Percentiles rank a stretch among this genome's conserved stretches.
These are phyloP conservation scores for Chloromonas sp. DNA, from an alignment of 163 green algal genomes.

Conservation along the genomic window DNA sequence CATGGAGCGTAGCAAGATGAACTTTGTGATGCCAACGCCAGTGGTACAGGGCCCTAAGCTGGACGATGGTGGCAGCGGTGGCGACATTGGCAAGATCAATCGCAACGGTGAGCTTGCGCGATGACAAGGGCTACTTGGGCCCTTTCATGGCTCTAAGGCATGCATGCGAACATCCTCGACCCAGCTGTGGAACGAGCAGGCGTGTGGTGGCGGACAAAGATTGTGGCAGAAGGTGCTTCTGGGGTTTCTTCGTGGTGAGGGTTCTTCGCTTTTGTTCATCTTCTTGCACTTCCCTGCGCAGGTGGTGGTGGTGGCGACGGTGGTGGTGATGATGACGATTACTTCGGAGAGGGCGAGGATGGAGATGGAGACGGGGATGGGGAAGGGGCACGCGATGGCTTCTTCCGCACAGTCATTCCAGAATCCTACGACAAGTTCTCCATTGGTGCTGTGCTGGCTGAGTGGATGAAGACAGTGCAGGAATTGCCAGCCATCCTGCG, in stretches of 20 bases:
- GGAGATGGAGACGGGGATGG: conserved; percentile 75
- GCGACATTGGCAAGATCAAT: conserved; percentile 79
- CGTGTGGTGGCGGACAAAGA: too few species aligned
- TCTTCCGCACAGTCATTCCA: conserved; percentile 69
- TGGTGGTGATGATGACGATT: conserved; percentile 77
- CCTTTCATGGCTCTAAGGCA: too few species aligned
- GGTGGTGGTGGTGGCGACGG: conserved; percentile 47
- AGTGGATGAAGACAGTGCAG: conserved; percentile 89
- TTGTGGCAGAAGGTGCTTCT: too few species aligned
- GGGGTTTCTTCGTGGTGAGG: too few species aligned
- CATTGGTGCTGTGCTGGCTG: conserved; percentile 74
- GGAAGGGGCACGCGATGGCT: conserved; percentile 52
- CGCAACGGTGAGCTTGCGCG: conserved; percentile 64
- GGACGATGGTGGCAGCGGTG: conserved; percentile 76
- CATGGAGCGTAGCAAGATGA: conserved; percentile 57
- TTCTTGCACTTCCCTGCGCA: neutral
- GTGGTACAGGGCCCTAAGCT: conserved; percentile 57
- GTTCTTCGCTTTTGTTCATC: too few species aligned
- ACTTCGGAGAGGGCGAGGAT: conserved; percentile 84
- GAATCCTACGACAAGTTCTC: conserved; percentile 86
- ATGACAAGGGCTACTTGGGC: neutral
- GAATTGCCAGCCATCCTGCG: conserved; percentile 85
- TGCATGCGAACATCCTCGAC: too few species aligned
- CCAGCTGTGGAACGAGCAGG: too few species aligned
- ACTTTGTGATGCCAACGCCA: conserved; percentile 56